Base-by-base conservation (phyloP, 106 monocot species). In the Allium sativum region DNA sequence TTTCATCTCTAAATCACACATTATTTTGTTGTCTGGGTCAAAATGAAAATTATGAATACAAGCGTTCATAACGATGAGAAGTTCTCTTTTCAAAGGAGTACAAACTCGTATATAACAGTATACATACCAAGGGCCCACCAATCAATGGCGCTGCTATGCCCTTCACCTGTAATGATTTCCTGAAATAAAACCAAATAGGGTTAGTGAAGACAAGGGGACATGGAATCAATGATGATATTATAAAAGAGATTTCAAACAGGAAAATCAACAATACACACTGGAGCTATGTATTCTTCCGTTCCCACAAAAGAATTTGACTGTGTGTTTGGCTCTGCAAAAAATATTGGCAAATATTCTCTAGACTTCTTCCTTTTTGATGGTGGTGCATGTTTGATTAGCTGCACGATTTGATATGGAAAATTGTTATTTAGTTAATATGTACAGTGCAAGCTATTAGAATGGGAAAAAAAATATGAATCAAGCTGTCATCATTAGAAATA, bases 251-350 rank as follows among this genome's bases (percentile, higher is more conserved):
- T 19, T 41, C 45, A 40, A 42, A 15, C 57, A 44, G 13, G 22
- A 63, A 53, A 22, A 21, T 44, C 41, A 46, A 15, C 54, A 18
- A 21, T 62, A 21, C 80, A 68, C 87, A 96, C 95, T 51, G 90
- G 95, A 52, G 95, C 95, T 52, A 96, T 87, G 66, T 96, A 96
- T 72, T 96, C 95, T 68, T 96, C 95, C 15, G 90, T 96, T 58
- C 95, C 95, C 55, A 96, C 95, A 77, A 95, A 95, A 59, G 95
- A 95, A 76, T 96, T 96, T 22, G 95, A 96, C 58, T 84, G 95
- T 68, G 95, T 79, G 61, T 51, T 80, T 55, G 95, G 95, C 70
- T 96, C 95, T 78, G 95, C 86, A 66, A 90, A 65, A 77, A 96
- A 84, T 12, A 76, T 77, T 74, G 90, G 90, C 67, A 70, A 81